Percentiles rank a stretch among this genome's conserved stretches.
Conservation (phyloP, 768 basidiomycete species). For the Calocera cornea region DNA sequence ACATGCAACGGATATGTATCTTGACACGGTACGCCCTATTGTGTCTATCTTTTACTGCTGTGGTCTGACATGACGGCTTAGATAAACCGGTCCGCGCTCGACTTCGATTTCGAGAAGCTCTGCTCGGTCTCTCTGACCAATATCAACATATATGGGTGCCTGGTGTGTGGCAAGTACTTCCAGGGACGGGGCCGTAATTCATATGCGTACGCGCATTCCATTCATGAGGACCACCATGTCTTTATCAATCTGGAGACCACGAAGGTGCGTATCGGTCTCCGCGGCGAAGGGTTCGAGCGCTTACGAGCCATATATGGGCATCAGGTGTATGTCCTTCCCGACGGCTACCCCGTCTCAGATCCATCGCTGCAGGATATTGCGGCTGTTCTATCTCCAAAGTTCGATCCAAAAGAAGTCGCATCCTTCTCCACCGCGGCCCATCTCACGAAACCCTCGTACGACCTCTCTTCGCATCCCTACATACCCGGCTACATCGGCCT, state of each 20-base stretch:
- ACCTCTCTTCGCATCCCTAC: conserved; percentile 69
- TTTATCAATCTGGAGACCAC: conserved; percentile 91
- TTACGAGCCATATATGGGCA: conserved; percentile 4
- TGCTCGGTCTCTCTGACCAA: conserved; percentile 94
- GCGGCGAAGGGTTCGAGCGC: conserved; percentile 14
- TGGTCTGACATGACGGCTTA: conserved; percentile 23
- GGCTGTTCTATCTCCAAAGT: conserved; percentile 78
- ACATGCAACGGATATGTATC: conserved; percentile 68
- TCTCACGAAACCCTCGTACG: conserved; percentile 65
- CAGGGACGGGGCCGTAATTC: conserved; percentile 89
- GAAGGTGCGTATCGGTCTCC: conserved; percentile 44
- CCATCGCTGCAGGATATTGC: conserved; percentile 93
- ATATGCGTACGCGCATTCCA: conserved; percentile 92
- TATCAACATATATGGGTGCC: conserved; percentile 94
- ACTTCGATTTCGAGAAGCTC: conserved; percentile 98
- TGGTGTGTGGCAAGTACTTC: conserved; percentile 97
- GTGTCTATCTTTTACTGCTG: background rate
- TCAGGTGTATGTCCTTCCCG: conserved; percentile 92
- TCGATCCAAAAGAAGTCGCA: conserved; percentile 41
- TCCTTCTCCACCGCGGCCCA: conserved; percentile 45
- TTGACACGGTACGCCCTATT: conserved; percentile 63
- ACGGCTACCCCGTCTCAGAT: conserved; percentile 92
- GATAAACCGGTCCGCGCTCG: conserved; percentile 82
- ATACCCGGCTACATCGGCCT: conserved; percentile 88
- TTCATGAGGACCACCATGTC: conserved; percentile 96